Conservation (phyloP, 2,329 filamentous ascomycete species). For the Sphaerulina populicola region DNA sequence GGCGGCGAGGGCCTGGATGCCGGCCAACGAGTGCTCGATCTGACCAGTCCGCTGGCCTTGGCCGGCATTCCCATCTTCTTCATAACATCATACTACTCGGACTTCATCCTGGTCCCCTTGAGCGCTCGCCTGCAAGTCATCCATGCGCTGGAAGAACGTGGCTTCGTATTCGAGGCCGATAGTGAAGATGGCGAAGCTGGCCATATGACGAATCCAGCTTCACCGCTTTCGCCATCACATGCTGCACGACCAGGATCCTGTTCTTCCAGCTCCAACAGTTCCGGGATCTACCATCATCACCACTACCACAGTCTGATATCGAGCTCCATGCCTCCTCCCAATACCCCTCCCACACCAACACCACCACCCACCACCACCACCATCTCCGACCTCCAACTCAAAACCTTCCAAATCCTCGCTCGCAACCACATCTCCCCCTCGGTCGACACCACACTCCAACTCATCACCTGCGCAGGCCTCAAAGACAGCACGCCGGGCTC, state of each 20-base stretch:
- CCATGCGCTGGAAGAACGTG: conserved; percentile 64
- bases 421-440: conserved; percentile 65
- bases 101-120: conserved; percentile 85
- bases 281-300: conserved; percentile 26
- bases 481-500: conserved; percentile 34
- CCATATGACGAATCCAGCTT: conserved; percentile 37
- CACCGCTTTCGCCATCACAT: conserved; percentile 52
- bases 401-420: conserved; percentile 77
- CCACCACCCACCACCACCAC: conserved; percentile 71
- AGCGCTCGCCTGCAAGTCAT: conserved; percentile 67
- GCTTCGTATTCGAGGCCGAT: conserved; percentile 71
- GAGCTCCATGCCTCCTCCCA: too few species aligned
- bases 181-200: conserved; percentile 43
- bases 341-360: conserved; percentile 55
- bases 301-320: conserved; percentile 27
- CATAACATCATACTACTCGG: conserved; percentile 95
- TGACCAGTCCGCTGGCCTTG: conserved; percentile 82
- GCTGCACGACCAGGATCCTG: conserved; percentile 43
- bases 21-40: conserved; percentile 79
- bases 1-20: conserved; percentile 85
- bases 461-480: conserved; percentile 74
- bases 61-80: conserved; percentile 96
- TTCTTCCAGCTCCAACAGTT: conserved; percentile 28
- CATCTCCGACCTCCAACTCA: conserved; percentile 67
- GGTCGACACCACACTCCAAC: conserved; percentile 58